phyloP scores from a whole-genome alignment of 176 grass and related monocot species.

The Ensete glaucum region DNA sequence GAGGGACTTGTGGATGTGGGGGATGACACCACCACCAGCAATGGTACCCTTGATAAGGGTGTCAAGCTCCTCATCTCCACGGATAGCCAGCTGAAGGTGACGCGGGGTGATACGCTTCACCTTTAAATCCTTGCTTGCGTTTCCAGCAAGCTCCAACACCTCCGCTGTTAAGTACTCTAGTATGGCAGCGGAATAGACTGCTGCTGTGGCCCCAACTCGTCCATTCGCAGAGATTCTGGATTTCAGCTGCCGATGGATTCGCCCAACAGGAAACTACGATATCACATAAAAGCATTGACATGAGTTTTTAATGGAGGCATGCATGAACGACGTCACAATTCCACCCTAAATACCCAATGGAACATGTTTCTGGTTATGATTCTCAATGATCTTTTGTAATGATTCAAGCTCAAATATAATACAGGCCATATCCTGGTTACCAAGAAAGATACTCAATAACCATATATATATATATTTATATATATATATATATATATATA shows the following conservation, averaged over 20 bases:
- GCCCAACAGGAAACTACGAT: slow-evolving; percentile 41
- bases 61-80: slow-evolving; percentile 62
- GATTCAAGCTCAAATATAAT: too few species aligned
- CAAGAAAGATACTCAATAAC: too few species aligned
- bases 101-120: slow-evolving; percentile 72
- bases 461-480: too few species aligned
- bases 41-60: slow-evolving; percentile 76
- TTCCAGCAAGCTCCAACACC: slow-evolving; percentile 58
- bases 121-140: slow-evolving; percentile 75
- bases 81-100: slow-evolving; percentile 66
- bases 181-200: slow-evolving; percentile 59
- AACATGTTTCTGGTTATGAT: too few species aligned
- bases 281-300: background rate
- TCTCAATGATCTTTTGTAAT: too few species aligned
- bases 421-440: too few species aligned
- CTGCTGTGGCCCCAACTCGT: slow-evolving; percentile 58
- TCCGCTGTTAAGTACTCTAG: slow-evolving; percentile 72
- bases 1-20: slow-evolving; percentile 62
- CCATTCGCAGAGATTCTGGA: slow-evolving; percentile 47
- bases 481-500: too few species aligned
- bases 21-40: slow-evolving; percentile 62
- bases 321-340: too few species aligned
- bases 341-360: too few species aligned
- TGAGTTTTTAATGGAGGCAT: too few species aligned
- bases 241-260: slow-evolving; percentile 66